These are phyloP conservation scores for Saturnispora diversa DNA, from an alignment of 805 yeast genomes.

Conservation along the genomic window DNA sequence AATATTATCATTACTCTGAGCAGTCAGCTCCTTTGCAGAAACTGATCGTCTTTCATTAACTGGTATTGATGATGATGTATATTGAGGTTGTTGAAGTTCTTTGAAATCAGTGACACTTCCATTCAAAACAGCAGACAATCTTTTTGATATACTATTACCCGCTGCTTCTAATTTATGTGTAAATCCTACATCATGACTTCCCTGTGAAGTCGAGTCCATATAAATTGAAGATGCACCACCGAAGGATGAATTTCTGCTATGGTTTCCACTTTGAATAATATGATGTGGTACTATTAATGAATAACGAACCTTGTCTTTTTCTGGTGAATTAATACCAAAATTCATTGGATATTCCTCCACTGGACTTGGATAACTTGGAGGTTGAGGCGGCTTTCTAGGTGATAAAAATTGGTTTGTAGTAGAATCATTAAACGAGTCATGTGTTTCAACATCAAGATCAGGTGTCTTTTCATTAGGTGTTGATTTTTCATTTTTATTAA, in stretches of 20 bases:
- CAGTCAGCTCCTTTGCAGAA: slow-evolving; percentile 37
- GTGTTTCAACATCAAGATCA: background rate
- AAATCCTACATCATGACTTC: slow-evolving; percentile 1
- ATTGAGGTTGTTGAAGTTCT: too few species aligned
- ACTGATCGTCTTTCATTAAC: slow-evolving; percentile 40
- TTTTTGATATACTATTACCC: slow-evolving; percentile 13
- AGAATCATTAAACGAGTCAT: background rate
- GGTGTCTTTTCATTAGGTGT: too few species aligned
- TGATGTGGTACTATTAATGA: background rate
- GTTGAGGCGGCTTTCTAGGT: slow-evolving; percentile 68
- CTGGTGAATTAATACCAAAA: slow-evolving; percentile 21
- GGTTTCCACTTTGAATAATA: slow-evolving; percentile 9
- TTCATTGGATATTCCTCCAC: slow-evolving; percentile 19
- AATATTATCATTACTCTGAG: slow-evolving; percentile 2
- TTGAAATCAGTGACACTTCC: background rate
- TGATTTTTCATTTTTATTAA: background rate
- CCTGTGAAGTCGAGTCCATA: slow-evolving; percentile 26
- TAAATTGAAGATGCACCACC: slow-evolving; percentile 33
- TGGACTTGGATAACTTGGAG: slow-evolving; percentile 38
- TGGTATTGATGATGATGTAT: background rate
- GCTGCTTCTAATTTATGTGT: slow-evolving; percentile 8
- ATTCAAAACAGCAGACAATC: slow-evolving; percentile 9
- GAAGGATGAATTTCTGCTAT: slow-evolving; percentile 25
- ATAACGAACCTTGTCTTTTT: slow-evolving; percentile 3
- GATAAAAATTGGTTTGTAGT: slow-evolving; percentile 37